Base-by-base conservation (phyloP, 495 filamentous ascomycete species). In the Paragyromitra xinjiangensis region DNA sequence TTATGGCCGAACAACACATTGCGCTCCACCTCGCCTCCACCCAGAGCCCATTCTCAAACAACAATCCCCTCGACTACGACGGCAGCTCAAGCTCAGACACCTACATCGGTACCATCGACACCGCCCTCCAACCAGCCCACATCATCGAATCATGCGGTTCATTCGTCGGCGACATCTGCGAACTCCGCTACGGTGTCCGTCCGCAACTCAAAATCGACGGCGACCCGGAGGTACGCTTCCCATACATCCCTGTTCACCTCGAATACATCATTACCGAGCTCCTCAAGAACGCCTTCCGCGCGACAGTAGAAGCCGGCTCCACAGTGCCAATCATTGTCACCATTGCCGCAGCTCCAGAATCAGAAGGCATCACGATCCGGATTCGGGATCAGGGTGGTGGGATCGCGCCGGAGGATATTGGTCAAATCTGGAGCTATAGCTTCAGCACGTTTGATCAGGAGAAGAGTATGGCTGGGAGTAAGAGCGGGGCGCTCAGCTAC, bases 41-140 rank as follows among this genome's bases (percentile, higher is more conserved):
- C 8, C 34, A 50, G 24, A 58, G 26, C 2, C 64, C 63, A 2
- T 53, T 62, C 34, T 48, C 78, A 1, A 59, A 77, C 39, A 66
- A 56, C 22, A 77, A 67, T 0, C 73, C 74, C 6, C 29, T 77
- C 11, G 69, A 61, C 42, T 71, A 65, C 48, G 77, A 66, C 3
- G 69, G 68, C 3, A 71, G 72, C n/a, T 64, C 73, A 7, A 40
- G 67, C 12, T 37, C 73, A 0, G 68, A 85, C 0, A 91, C 90
- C 66, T 97, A 94, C 82, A 96, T 97, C 74, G 95, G 95, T n/a
- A 94, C 97, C 9, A 98, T 99, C 74, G 95, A 99, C 85, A 98
- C 95, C 0, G 91, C 91, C 0, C 85, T 99, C 24, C 92, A 91
- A 34, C 95, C 95, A 0, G 92, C 94, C 0, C 87, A 87, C 24